phyloP scores from a whole-genome alignment of 2,329 filamentous ascomycete species.

The Chaetomium strumarium region DNA sequence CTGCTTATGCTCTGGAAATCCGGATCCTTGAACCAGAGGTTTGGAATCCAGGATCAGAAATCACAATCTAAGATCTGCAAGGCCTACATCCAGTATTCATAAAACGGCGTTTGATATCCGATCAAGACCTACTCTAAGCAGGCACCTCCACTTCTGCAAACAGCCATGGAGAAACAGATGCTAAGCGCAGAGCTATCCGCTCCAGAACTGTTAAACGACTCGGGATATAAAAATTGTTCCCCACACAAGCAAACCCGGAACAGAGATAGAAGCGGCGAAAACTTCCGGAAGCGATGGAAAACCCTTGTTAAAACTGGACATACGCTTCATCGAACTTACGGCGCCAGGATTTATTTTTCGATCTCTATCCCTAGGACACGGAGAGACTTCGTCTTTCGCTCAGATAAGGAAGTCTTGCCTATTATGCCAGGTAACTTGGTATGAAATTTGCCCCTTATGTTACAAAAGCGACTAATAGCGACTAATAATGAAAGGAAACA shows the following conservation, averaged over 20 bases:
- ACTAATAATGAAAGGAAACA: constrained; percentile 12
- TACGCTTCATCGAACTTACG: constrained; percentile 9
- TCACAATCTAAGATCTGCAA: background rate
- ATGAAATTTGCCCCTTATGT: constrained; percentile 7
- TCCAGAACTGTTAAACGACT: background rate
- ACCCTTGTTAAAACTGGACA: constrained; percentile 12
- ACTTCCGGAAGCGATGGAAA: constrained; percentile 12
- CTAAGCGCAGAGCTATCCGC: background rate
- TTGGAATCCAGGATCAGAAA: background rate
- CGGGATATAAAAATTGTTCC: background rate
- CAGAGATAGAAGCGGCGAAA: constrained; percentile 12
- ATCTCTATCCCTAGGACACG: constrained; percentile 10
- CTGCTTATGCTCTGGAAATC: background rate
- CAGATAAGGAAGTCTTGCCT: constrained; percentile 8
- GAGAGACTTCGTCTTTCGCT: constrained; percentile 13
- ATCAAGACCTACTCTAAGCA: background rate
- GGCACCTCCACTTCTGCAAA: background rate
- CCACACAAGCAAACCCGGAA: constrained; percentile 4
- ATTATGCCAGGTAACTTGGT: constrained; percentile 7
- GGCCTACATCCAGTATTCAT: background rate
- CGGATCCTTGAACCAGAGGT: background rate
- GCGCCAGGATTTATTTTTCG: constrained; percentile 15
- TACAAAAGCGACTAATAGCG: no score
- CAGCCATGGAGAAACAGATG: constrained; percentile 1
- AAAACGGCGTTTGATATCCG: background rate